These are phyloP conservation scores for Panus rudis DNA, from an alignment of 768 basidiomycete genomes.

Conservation along the genomic window DNA sequence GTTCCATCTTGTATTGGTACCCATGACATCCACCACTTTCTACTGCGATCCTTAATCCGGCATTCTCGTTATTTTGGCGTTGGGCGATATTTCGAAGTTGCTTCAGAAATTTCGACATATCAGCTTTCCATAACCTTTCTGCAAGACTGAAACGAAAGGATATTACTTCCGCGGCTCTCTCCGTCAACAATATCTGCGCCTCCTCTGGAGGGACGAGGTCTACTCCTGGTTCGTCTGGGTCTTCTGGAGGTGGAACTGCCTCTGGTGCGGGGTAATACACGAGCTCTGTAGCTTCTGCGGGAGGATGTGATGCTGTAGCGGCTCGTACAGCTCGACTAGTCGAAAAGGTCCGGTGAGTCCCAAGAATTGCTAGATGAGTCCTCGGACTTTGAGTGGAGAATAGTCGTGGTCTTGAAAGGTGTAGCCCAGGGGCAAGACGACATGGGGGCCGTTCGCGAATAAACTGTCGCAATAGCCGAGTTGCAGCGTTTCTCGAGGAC, in stretches of 20 bases:
- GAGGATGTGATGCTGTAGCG: conserved; percentile 35
- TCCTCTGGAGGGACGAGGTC: conserved; percentile 49
- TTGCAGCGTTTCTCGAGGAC: neutral
- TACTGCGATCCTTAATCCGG: conserved; percentile 76
- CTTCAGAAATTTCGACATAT: too few relatives aligned
- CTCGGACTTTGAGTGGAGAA: neutral
- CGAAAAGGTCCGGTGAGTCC: conserved; percentile 7
- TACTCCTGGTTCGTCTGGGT: conserved; percentile 53
- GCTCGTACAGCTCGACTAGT: conserved; percentile 15
- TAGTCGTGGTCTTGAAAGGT: neutral
- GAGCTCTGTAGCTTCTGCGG: conserved; percentile 32
- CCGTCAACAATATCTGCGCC: conserved; percentile 54
- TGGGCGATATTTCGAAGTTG: conserved; percentile 69
- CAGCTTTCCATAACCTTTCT: too few relatives aligned
- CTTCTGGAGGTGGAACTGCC: conserved; percentile 27
- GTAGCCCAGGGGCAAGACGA: neutral
- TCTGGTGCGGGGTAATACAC: conserved; percentile 41
- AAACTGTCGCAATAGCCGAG: conserved; percentile 1
- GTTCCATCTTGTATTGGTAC: conserved; percentile 90
- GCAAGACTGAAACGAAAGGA: neutral
- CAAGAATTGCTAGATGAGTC: neutral
- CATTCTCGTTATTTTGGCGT: conserved; percentile 52
- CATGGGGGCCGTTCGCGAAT: neutral
- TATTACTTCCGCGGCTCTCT: conserved; percentile 67
- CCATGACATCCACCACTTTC: conserved; percentile 97